A percentile compares a stretch with the other conserved stretches of the same genome.
Evolutionary conservation across 2,329 filamentous ascomycete genomes (phyloP).

Genomic region (Fusarium coicis): DNA sequence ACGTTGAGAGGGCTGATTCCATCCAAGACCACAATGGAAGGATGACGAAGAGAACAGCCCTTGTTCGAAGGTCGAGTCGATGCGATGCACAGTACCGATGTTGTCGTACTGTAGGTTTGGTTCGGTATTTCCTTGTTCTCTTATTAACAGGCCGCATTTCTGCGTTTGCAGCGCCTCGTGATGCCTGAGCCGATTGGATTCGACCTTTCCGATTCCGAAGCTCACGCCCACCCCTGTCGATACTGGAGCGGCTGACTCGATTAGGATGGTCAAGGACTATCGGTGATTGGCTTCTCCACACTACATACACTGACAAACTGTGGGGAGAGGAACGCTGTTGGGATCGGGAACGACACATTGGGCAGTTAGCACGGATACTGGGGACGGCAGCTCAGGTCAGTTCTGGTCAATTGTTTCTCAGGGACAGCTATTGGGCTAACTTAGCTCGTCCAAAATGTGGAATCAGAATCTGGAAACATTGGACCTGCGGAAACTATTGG

Average conservation of each 20-base stretch:
- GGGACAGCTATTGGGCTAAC: neutral
- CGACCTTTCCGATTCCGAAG: constrained; percentile 21
- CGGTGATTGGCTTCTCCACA: constrained; percentile 45
- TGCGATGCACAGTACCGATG: neutral
- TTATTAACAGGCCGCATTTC: constrained; percentile 35
- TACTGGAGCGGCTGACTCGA: constrained; percentile 32
- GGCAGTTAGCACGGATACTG: constrained; percentile 14
- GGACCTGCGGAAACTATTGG: neutral
- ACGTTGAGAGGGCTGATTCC: neutral
- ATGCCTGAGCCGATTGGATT: constrained; percentile 27
- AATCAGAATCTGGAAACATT: neutral
- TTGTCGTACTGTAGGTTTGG: neutral
- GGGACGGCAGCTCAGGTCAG: constrained; percentile 31
- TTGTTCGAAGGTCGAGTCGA: neutral
- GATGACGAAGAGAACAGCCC: constrained; percentile 7
- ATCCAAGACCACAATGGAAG: neutral
- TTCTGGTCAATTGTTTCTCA: constrained; percentile 11
- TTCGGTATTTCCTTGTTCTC: neutral
- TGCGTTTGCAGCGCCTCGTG: constrained; percentile 42
- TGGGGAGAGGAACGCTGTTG: constrained; percentile 27
- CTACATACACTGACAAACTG: constrained; percentile 39
- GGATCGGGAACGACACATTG: neutral
- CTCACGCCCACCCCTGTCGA: constrained; percentile 23
- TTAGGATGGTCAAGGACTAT: constrained; percentile 12
- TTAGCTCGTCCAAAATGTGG: neutral